Percentiles rank a stretch among this genome's conserved stretches.
phyloP scores from a whole-genome alignment of 805 yeast species.

The Wickerhamiella sorbophila region DNA sequence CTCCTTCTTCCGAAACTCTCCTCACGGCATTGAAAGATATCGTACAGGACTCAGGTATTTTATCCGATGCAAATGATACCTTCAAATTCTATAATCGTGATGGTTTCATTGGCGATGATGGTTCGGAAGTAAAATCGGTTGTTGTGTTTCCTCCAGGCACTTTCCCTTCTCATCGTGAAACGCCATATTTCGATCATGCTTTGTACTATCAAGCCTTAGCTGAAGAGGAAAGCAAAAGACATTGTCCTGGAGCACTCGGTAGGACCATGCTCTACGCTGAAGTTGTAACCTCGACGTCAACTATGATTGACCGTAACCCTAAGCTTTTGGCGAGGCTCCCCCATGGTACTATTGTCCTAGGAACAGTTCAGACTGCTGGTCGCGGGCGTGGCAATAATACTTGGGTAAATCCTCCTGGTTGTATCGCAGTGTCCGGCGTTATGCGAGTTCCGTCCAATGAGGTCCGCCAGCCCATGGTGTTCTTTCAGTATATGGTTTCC shows the following conservation, averaged over 20 bases:
- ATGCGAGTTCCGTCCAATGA: conserved; percentile 40
- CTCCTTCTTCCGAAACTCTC: conserved; percentile 24
- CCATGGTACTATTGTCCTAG: conserved; percentile 51
- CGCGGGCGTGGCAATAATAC: conserved; percentile 89
- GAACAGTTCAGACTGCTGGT: conserved; percentile 78
- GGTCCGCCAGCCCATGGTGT: conserved; percentile 49
- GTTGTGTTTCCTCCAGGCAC: conserved; percentile 31
- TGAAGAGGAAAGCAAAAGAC: conserved; percentile 18
- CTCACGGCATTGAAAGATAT: conserved; percentile 14
- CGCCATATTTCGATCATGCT: conserved; percentile 61
- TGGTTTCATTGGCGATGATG: background rate
- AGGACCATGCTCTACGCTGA: conserved; percentile 61
- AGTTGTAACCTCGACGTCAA: conserved; percentile 77
- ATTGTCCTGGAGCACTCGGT: conserved; percentile 34
- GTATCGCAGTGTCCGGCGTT: conserved; percentile 65
- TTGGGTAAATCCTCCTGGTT: conserved; percentile 93
- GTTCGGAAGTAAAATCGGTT: conserved; percentile 28
- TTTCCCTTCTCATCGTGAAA: conserved; percentile 36
- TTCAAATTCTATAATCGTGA: conserved; percentile 27
- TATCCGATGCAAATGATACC: conserved; percentile 42
- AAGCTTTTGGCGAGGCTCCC: conserved; percentile 46
- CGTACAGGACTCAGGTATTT: conserved; percentile 25
- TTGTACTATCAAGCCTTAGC: conserved; percentile 38
- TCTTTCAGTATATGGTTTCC: conserved; percentile 73
- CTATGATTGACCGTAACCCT: conserved; percentile 62